A percentile compares a stretch with the other conserved stretches of the same genome.
Conservation (phyloP, 495 filamentous ascomycete species). For the Trichoderma virens region DNA sequence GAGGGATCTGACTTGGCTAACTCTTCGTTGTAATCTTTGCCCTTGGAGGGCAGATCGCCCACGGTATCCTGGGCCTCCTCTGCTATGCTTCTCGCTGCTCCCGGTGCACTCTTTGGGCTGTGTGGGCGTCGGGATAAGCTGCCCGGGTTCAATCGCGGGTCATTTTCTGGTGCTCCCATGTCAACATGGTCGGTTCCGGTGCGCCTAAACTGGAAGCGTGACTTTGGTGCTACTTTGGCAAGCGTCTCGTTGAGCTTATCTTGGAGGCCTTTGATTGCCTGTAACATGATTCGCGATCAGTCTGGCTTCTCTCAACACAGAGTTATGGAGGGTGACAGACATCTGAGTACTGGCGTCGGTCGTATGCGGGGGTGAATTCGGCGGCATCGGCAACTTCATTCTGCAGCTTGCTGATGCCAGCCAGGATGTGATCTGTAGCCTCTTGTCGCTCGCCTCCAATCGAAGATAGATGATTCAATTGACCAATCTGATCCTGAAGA, state of each 20-base stretch:
- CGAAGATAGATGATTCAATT: conserved; percentile 25
- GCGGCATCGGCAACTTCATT: conserved; percentile 36
- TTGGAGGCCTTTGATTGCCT: conserved; percentile 33
- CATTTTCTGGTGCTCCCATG: conserved; percentile 9
- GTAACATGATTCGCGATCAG: conserved; percentile 14
- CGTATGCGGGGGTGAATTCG: conserved; percentile 37
- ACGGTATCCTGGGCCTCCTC: conserved; percentile 22
- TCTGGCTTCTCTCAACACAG: neutral
- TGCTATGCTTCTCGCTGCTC: conserved; percentile 11
- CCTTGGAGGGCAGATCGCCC: conserved; percentile 20
- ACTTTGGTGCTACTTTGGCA: conserved; percentile 33
- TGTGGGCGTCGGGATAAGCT: neutral
- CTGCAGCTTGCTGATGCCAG: conserved; percentile 34
- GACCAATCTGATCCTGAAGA: conserved; percentile 34
- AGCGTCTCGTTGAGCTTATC: conserved; percentile 36
- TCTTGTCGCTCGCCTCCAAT: conserved; percentile 37
- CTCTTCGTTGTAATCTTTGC: conserved; percentile 46
- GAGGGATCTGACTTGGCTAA: conserved; percentile 22
- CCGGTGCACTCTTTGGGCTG: neutral
- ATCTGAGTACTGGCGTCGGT: conserved; percentile 36
- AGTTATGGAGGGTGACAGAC: conserved; percentile 13
- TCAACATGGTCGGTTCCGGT: conserved; percentile 13
- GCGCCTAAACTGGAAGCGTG: conserved; percentile 41
- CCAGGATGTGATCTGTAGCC: conserved; percentile 36
- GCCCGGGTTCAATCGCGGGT: conserved; percentile 10